phyloP scores from a whole-genome alignment of 2,329 filamentous ascomycete genomes.

The Aspergillus oerlinghausenensis region DNA sequence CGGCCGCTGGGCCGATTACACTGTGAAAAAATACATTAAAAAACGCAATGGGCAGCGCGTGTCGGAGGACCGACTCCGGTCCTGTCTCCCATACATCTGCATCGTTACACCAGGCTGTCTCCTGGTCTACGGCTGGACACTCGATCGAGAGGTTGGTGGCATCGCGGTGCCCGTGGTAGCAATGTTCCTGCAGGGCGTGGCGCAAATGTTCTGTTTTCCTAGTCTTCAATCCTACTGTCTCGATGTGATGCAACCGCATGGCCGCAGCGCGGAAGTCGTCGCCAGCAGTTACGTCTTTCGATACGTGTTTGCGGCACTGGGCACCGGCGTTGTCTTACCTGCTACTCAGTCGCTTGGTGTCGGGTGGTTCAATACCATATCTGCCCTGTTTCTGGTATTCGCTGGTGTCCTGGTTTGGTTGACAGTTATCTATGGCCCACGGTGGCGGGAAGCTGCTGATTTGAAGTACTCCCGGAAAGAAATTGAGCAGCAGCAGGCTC shows the following conservation, averaged over 20 bases:
- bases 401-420: constrained; percentile 45
- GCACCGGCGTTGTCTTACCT: constrained; percentile 67
- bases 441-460: constrained; percentile 54
- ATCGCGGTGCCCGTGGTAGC: constrained; percentile 61
- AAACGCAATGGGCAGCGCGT: constrained; percentile 56
- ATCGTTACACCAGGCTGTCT: constrained; percentile 58
- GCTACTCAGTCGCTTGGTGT: constrained; percentile 70
- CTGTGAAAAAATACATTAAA: constrained; percentile 60
- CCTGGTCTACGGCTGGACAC: constrained; percentile 64
- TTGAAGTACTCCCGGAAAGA: constrained; percentile 39
- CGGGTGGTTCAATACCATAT: constrained; percentile 75
- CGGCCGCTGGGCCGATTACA: constrained; percentile 65
- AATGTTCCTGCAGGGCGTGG: constrained; percentile 71
- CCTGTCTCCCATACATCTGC: constrained; percentile 54
- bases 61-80: constrained; percentile 64
- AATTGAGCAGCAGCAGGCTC: constrained; percentile 12
- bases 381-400: constrained; percentile 52
- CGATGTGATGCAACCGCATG: constrained; percentile 66
- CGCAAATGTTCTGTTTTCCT: constrained; percentile 71
- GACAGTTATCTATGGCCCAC: constrained; percentile 47
- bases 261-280: constrained; percentile 65
- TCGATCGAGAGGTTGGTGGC: constrained; percentile 53
- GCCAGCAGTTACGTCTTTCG: constrained; percentile 76
- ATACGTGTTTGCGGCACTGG: constrained; percentile 69
- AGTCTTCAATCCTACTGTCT: constrained; percentile 75